Percentiles rank a stretch among this genome's conserved stretches.
Conservation (phyloP, 2,329 filamentous ascomycete species). For the Proliferodiscus dingleyae region DNA sequence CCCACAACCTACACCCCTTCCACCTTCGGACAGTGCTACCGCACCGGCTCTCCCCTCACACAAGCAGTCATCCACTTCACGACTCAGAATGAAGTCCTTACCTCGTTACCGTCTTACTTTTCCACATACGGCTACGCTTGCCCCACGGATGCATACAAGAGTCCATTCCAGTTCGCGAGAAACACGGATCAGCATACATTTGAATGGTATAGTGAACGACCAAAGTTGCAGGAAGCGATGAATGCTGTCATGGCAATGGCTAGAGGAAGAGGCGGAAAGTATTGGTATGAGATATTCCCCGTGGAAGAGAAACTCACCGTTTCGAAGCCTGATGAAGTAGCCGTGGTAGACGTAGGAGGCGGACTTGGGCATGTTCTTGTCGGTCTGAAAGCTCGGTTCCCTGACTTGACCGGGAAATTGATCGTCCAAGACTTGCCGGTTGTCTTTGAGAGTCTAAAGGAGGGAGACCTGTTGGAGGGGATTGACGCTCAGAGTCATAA, state of each 20-base stretch:
- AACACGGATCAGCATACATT: constrained; percentile 12
- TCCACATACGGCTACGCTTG: constrained; percentile 5
- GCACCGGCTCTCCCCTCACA: constrained; percentile 4
- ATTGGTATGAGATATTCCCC: constrained; percentile 12
- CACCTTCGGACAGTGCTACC: constrained; percentile 1
- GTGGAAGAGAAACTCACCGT: constrained; percentile 4
- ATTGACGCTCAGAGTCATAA: constrained; percentile 29
- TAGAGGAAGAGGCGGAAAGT: background rate
- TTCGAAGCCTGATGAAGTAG: background rate
- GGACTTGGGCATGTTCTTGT: constrained; percentile 2
- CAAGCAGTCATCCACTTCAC: constrained; percentile 5
- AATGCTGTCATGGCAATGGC: constrained; percentile 12
- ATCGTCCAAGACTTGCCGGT: no score
- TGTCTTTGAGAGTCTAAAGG: no score
- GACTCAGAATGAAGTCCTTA: constrained; percentile 5
- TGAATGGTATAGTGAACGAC: constrained; percentile 11
- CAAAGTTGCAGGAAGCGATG: constrained; percentile 12
- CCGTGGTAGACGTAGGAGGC: constrained; percentile 10
- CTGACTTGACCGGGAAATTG: no score
- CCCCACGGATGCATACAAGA: constrained; percentile 11
- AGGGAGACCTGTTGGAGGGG: background rate
- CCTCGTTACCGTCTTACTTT: constrained; percentile 11
- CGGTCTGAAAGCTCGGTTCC: no score
- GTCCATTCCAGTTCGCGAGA: constrained; percentile 12
- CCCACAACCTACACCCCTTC: constrained; percentile 2